Base-by-base conservation (phyloP, 2,329 filamentous ascomycete genomes). In the Cercospora sp. region DNA sequence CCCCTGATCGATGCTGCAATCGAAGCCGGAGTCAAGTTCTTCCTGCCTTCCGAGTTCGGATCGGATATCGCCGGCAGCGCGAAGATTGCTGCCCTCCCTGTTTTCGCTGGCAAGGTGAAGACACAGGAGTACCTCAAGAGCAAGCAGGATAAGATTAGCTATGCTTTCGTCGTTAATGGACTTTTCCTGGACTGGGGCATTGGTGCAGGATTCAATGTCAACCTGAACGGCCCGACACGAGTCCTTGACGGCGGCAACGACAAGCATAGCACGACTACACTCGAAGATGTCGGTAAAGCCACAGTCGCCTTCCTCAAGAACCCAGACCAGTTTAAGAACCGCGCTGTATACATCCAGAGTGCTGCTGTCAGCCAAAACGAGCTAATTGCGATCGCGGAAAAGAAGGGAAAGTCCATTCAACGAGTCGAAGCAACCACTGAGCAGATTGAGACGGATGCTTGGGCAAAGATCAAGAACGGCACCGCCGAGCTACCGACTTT, bases 41-140 rank as follows among this genome's bases (percentile, higher is more conserved):
- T 81, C 71, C 75, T 83, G 18, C 80, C 81, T 9, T 73, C 78
- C 30, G 80, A 82, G 61, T 83, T 80, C 65, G 79, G 78, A 31
- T 68, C 66, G 36, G 77, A 82, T 64, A 76, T 78, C 8, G 18
- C 60, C n/a, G 68, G 73, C 5, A 79, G 81, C 68, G 70, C 74
- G 0, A 72, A 74, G 2, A 72, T 75, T 0, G 64, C 71, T 3
- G 67, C 61, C 1, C 65, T 82, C 23, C 81, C 81, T 0, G 77
- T 81, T 6, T 82, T 77, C 67, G 70, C 70, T 7, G 71, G 69
- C 26, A 83, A 83, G 67, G 75, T 76, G 12, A 68, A 73, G 48
- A 77, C 77, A 48, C 72, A 78, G 10, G 71, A 79, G 31, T 80
- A 82, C 67, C 71, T 82, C 7, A 69, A 74, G 18, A 68, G 72